Base-by-base conservation (phyloP, 176 grass and related monocot species). In the Juncus inflexus region DNA sequence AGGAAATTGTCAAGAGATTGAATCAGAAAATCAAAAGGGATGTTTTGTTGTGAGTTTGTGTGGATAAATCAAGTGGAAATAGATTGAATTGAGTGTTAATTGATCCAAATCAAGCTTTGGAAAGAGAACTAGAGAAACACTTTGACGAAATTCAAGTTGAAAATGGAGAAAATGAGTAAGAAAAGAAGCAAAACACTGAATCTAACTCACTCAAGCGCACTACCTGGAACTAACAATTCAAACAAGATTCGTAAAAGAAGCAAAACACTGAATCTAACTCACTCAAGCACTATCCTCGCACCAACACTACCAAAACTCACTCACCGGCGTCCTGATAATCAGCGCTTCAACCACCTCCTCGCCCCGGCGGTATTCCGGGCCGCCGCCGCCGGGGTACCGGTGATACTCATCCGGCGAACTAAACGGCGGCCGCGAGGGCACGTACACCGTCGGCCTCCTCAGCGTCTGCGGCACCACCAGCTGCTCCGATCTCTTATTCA, bases 291-390 rank as follows among this genome's bases (percentile, higher is more conserved):
- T 28, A 28, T 28, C 19, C 19, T 28, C 19, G 19, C 19, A 28
- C 19, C 19, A 28, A 41, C 77, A 77, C 45, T 50, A 45, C 61
- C 3, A 65, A 40, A 47, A 15, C 35, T n/a, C 71, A 84, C 88
- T 97, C 78, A 97, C 88, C 3, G 88, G 79, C 9, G 52, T 84
- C 61, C 68, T 82, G 47, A 78, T 58, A 63, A 84, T 61, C 10
- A 91, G 67, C 43, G 77, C 85, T 37, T 97, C 94, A 19, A 80
- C 67, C 35, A 82, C 55, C 14, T 71, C 84, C 12, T 67, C 84
- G 28, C 58, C 65, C 52, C 15, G 73, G 50, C 56, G 50, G 40
- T 52, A 35, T 61, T 37, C 35, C 65, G 57, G 12, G 16, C 65
- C 61, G 19, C 19, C 67, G 55, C 19, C 42, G 3, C 13, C 42